A percentile compares a stretch with the other conserved stretches of the same genome.
Conservation (phyloP, 768 basidiomycete species). For the Tylopilus plumbeoviolaceoides region DNA sequence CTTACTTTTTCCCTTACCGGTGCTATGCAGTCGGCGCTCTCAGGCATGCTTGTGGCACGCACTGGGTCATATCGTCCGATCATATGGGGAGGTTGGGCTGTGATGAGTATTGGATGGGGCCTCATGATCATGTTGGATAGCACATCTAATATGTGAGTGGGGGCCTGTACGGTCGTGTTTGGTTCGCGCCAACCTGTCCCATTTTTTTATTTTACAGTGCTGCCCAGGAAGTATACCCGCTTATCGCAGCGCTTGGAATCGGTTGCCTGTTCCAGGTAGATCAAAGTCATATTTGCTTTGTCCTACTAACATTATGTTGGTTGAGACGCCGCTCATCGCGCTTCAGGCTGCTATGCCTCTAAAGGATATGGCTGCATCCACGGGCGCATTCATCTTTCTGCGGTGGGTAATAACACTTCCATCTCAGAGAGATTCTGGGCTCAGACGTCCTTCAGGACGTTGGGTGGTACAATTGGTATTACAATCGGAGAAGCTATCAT, state of each 20-base stretch:
- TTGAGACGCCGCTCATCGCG: constrained; percentile 30
- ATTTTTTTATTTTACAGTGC: constrained; percentile 16
- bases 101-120: constrained; percentile 34
- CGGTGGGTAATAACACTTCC: constrained; percentile 15
- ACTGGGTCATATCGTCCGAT: constrained; percentile 30
- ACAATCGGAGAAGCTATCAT: constrained; percentile 71
- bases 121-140: constrained; percentile 36
- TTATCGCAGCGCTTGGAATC: constrained; percentile 32
- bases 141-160: constrained; percentile 28
- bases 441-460: constrained; percentile 39
- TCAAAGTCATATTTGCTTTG: not conserved
- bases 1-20: constrained; percentile 32
- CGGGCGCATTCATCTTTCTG: constrained; percentile 34
- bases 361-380: constrained; percentile 41
- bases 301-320: not conserved
- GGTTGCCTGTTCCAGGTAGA: constrained; percentile 35
- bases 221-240: constrained; percentile 29
- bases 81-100: constrained; percentile 28
- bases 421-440: not conserved
- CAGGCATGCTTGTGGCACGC: constrained; percentile 25
- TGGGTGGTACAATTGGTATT: constrained; percentile 75
- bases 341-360: constrained; percentile 46
- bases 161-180: not conserved
- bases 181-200: not conserved
- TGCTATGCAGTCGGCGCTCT: constrained; percentile 16